Evolutionary conservation across 306 rosid species (phyloP).

Genomic region (Rosa rugosa): DNA sequence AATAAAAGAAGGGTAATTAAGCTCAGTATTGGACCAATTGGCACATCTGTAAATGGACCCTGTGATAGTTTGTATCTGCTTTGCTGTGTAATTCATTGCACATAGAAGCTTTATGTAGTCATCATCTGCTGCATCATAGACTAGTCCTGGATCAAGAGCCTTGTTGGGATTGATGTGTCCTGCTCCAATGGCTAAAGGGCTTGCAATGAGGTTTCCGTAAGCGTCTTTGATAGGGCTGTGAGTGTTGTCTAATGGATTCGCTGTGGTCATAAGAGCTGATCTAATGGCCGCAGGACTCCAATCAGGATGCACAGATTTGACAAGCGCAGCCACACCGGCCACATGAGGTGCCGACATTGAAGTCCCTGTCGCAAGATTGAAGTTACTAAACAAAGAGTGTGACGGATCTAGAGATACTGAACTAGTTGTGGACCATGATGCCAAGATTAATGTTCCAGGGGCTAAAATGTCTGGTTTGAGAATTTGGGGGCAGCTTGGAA

Average conservation of each 20-base stretch:
- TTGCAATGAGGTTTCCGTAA: neutral
- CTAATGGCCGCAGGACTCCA: slow-evolving; percentile 21
- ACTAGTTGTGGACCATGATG: slow-evolving; percentile 15
- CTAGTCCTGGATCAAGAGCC: slow-evolving; percentile 19
- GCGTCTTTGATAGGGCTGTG: neutral
- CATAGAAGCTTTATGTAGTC: slow-evolving; percentile 17
- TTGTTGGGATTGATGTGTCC: slow-evolving; percentile 23
- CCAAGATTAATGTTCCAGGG: slow-evolving; percentile 12
- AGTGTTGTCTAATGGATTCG: slow-evolving; percentile 14
- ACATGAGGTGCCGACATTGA: slow-evolving; percentile 26
- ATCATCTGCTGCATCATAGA: slow-evolving; percentile 12
- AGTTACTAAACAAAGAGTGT: neutral
- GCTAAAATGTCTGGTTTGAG: slow-evolving; percentile 21
- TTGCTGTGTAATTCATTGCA: slow-evolving; percentile 22
- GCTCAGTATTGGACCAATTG: slow-evolving; percentile 1
- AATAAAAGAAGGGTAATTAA: slow-evolving; percentile 31
- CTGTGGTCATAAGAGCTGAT: slow-evolving; percentile 21
- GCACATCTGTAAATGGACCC: slow-evolving; percentile 5
- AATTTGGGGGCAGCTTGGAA: slow-evolving; percentile 7
- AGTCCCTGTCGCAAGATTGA: neutral
- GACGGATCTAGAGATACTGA: neutral
- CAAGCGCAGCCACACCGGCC: slow-evolving; percentile 21
- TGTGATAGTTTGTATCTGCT: slow-evolving; percentile 17
- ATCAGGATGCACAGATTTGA: slow-evolving; percentile 9
- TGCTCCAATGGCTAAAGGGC: slow-evolving; percentile 13